Percentiles rank a stretch among this genome's conserved stretches.
These are phyloP conservation scores for Steccherinum ochraceum DNA, from an alignment of 768 basidiomycete species.

Conservation along the genomic window DNA sequence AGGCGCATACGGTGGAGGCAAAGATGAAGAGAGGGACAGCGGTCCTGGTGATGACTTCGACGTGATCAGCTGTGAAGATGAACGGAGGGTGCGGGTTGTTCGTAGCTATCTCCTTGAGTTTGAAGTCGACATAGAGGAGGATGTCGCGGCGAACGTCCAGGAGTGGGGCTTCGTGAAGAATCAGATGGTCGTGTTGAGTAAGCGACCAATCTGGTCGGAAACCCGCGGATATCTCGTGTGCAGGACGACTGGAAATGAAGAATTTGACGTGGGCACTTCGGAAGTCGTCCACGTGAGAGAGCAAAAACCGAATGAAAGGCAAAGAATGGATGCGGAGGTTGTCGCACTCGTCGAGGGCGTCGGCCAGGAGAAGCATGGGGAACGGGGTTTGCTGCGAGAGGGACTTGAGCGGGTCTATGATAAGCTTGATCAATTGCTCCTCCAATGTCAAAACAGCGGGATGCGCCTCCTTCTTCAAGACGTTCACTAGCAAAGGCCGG, in stretches of 20 bases:
- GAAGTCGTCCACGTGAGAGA: background rate
- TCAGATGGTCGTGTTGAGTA: background rate
- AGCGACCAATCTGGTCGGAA: background rate
- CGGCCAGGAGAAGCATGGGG: background rate
- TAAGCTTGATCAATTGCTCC: background rate
- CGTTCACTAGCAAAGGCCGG: too few relatives aligned
- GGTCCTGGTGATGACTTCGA: background rate
- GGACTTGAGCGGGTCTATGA: background rate
- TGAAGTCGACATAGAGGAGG: background rate
- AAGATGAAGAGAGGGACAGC: background rate
- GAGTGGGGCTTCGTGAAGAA: background rate
- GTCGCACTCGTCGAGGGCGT: slow-evolving; percentile 8
- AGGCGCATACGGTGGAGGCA: background rate
- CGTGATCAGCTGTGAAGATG: background rate
- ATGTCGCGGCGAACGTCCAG: background rate
- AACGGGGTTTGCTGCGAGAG: background rate
- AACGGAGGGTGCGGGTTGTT: too few relatives aligned
- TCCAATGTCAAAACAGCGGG: too few relatives aligned
- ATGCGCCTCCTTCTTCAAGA: too few relatives aligned
- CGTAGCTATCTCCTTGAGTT: background rate
- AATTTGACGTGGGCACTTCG: background rate
- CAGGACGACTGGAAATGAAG: background rate
- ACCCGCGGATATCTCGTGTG: background rate
- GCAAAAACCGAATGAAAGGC: slow-evolving; percentile 1
- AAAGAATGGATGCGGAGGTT: background rate